phyloP scores from a whole-genome alignment of 257 asterid genomes.

The Ocimum tenuiflorum region DNA sequence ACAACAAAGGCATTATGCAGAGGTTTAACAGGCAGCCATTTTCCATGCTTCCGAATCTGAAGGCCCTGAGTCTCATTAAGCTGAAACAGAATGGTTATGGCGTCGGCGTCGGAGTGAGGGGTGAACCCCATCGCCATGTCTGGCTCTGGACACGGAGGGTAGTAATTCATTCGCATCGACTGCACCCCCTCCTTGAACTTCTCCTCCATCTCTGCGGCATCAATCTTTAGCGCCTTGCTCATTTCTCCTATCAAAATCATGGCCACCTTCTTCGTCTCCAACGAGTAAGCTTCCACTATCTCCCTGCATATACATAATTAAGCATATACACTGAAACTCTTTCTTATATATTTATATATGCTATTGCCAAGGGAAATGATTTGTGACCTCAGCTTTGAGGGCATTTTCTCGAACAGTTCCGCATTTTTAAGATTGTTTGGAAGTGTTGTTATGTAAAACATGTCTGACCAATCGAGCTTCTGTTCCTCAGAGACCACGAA shows the following conservation, averaged over 20 bases:
- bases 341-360: no score
- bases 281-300: constrained; percentile 30
- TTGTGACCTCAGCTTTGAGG: constrained; percentile 27
- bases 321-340: no score
- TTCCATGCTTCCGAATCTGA: constrained; percentile 37
- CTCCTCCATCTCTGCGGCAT: constrained; percentile 28
- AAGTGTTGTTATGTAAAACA: constrained; percentile 41
- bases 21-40: constrained; percentile 41
- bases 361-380: no score
- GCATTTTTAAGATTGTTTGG: constrained; percentile 27
- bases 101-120: constrained; percentile 57
- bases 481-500: constrained; percentile 50
- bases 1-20: constrained; percentile 40
- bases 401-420: constrained; percentile 31
- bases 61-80: constrained; percentile 46
- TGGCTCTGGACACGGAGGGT: constrained; percentile 56
- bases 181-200: constrained; percentile 39
- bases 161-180: constrained; percentile 43
- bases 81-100: constrained; percentile 47
- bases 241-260: constrained; percentile 28
- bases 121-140: constrained; percentile 36
- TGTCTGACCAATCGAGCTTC: constrained; percentile 58
- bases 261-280: constrained; percentile 33
- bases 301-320: no score
- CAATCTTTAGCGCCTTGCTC: constrained; percentile 41